A percentile compares a stretch with the other conserved stretches of the same genome.
These are phyloP conservation scores for Craspedostauros australis DNA, from an alignment of 108 stramenopile genomes.

Conservation along the genomic window DNA sequence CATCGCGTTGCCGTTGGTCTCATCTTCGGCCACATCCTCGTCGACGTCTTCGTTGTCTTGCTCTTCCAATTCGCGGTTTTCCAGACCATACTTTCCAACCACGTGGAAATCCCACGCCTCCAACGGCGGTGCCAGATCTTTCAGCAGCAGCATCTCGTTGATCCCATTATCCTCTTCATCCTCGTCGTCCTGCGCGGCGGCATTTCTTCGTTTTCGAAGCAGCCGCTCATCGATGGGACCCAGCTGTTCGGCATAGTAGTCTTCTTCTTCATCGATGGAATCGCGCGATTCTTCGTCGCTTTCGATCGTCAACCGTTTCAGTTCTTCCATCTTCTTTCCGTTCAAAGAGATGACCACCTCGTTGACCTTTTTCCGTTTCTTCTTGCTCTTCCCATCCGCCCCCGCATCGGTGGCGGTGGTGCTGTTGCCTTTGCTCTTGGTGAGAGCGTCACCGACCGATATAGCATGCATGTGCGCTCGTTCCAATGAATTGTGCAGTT, in stretches of 20 bases:
- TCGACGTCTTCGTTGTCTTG: conserved; percentile 19
- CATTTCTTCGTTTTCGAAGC: neutral
- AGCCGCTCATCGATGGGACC: conserved; percentile 20
- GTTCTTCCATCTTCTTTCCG: conserved; percentile 5
- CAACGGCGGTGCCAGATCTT: conserved; percentile 69
- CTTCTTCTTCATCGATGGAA: conserved; percentile 66
- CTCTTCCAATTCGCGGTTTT: conserved; percentile 9
- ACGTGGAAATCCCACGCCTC: conserved; percentile 76
- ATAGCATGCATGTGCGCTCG: conserved; percentile 21
- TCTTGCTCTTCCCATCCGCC: conserved; percentile 19
- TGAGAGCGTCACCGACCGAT: conserved; percentile 27
- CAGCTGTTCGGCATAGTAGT: conserved; percentile 47
- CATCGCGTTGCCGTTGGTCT: conserved; percentile 10
- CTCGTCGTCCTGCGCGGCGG: conserved; percentile 14
- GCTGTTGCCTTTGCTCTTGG: conserved; percentile 12
- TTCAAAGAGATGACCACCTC: conserved; percentile 1
- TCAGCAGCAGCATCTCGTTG: conserved; percentile 29
- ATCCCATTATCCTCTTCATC: conserved; percentile 17
- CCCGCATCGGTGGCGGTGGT: neutral
- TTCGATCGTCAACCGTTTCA: conserved; percentile 19
- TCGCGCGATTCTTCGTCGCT: conserved; percentile 58
- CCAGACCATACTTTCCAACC: conserved; percentile 62
- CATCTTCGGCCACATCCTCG: conserved; percentile 25
- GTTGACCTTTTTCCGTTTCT: conserved; percentile 23
- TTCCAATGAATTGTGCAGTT: conserved; percentile 24